Evolutionary conservation across 1,284 basidiomycete species (phyloP), one percentile per base, ranked within the genome.

Genomic region (Trichosporon asahii): DNA sequence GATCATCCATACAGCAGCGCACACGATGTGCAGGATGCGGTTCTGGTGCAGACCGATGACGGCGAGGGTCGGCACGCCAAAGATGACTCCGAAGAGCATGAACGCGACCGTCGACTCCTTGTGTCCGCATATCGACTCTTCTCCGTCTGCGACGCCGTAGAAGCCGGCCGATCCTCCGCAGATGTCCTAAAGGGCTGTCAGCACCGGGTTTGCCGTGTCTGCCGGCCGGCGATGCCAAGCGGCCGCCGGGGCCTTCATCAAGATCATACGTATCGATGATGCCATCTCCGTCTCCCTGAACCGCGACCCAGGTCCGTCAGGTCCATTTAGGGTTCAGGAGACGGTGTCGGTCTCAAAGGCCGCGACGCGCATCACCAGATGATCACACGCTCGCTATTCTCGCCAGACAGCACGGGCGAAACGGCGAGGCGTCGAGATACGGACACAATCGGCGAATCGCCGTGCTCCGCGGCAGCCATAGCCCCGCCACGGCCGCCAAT

Each of bases 21-120:
- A 90, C 35, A 89, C 67, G 60, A 89, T 83, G 0, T 90, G 89
- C n/a, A 88, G 86, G 49, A 91, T 81, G 23, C 93, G 86, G 70
- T 89, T 88, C 75, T 90, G 83, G 74, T 89, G 88, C 67, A 94
- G 80, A 2, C 91, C 91, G 76, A 94, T 91, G 9, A 94, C 81
- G 1, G 88, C 91, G 53, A 94, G 88, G 0, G 89, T 89, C 76
- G 91, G 91, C 25, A 91, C 81, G 12, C 89, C 91, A 73, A 67
- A 70, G 12, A 68, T 55, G 7, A 64, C 35, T 0, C 65, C 67
- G 44, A 68, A 67, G 25, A 46, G 15, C 37, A 37, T 33, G 25
- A 31, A 46, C 7, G 27, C 29, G 18, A 67, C 66, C 1, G 57
- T 9, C 29, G 29, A 61, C 29, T 29, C 27, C 29, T 61, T n/a